A percentile compares a stretch with the other conserved stretches of the same genome.
Evolutionary conservation across 1,139 yeast species (phyloP).

Genomic region (Debaryomycetaceae sp.): DNA sequence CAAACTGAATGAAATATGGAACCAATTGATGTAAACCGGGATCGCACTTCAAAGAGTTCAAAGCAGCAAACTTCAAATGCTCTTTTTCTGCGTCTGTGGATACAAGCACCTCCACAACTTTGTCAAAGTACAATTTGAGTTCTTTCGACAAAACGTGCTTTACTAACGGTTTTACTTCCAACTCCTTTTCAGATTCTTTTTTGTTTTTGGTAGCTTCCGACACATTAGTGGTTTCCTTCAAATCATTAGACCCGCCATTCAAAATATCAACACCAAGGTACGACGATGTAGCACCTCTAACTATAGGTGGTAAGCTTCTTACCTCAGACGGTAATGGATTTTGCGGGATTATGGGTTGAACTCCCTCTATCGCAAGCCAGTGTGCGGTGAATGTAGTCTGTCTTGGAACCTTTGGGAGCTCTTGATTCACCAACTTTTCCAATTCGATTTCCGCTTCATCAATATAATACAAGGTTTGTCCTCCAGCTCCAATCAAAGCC

Average conservation of each 20-base stretch:
- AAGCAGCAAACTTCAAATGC: constrained; percentile 69
- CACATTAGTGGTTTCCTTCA: constrained; percentile 19
- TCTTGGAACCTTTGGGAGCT: constrained; percentile 92
- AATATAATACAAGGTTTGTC: constrained; percentile 87
- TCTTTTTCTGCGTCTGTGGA: constrained; percentile 59
- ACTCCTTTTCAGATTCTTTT: constrained; percentile 48
- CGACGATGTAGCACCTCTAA: constrained; percentile 66
- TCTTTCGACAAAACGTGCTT: constrained; percentile 95
- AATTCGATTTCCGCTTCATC: constrained; percentile 92
- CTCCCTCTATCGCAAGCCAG: constrained; percentile 98
- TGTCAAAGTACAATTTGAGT: constrained; percentile 87
- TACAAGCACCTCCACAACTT: constrained; percentile 76
- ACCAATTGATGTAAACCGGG: constrained; percentile 96
- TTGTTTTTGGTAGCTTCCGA: constrained; percentile 20
- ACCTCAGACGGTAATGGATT: constrained; percentile 84
- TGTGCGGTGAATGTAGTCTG: constrained; percentile 93
- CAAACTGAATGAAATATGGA: constrained; percentile 94
- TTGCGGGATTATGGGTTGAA: constrained; percentile 96
- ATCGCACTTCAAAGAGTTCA: constrained; percentile 79
- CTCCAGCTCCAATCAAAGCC: constrained; percentile 81
- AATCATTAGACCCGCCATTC: constrained; percentile 21
- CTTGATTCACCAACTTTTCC: constrained; percentile 90
- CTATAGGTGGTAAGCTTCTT: constrained; percentile 59
- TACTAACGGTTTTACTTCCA: constrained; percentile 89
- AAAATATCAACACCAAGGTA: constrained; percentile 42